phyloP scores from a whole-genome alignment of 768 basidiomycete species.

The Butyriboletus loyo region DNA sequence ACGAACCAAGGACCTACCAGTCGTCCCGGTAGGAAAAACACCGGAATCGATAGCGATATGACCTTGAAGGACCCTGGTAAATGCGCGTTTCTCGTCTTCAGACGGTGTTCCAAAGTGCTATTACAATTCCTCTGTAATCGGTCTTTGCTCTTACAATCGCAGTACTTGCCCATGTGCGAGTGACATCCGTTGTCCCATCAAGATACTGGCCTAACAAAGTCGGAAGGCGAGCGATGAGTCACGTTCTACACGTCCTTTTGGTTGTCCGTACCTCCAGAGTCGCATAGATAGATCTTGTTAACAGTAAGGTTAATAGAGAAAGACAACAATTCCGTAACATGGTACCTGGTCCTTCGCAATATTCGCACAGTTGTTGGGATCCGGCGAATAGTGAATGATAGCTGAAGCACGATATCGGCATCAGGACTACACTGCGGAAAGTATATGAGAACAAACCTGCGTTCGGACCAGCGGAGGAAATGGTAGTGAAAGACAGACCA shows the following conservation, averaged over 20 bases:
- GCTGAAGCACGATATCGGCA: constrained; percentile 40
- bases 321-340: not conserved
- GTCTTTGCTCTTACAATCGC: not conserved
- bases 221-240: not conserved
- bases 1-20: constrained; percentile 42
- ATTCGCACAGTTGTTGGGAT: constrained; percentile 65
- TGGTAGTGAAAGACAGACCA: constrained; percentile 89
- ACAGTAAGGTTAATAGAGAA: constrained; percentile 36
- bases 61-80: constrained; percentile 89
- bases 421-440: not conserved
- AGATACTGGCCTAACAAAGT: constrained; percentile 62
- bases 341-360: constrained; percentile 72
- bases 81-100: constrained; percentile 78
- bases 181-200: constrained; percentile 96
- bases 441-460: constrained; percentile 53
- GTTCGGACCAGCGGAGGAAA: constrained; percentile 91
- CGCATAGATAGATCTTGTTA: constrained; percentile 67
- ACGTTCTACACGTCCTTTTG: not conserved
- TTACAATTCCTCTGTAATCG: not conserved
- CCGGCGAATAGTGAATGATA: constrained; percentile 91
- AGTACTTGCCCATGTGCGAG: constrained; percentile 72
- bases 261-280: constrained; percentile 67
- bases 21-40: constrained; percentile 78
- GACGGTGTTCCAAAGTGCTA: constrained; percentile 89
- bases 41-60: constrained; percentile 87